phyloP scores from a whole-genome alignment of 176 grass and related monocot genomes.

The Zea luxurians region DNA sequence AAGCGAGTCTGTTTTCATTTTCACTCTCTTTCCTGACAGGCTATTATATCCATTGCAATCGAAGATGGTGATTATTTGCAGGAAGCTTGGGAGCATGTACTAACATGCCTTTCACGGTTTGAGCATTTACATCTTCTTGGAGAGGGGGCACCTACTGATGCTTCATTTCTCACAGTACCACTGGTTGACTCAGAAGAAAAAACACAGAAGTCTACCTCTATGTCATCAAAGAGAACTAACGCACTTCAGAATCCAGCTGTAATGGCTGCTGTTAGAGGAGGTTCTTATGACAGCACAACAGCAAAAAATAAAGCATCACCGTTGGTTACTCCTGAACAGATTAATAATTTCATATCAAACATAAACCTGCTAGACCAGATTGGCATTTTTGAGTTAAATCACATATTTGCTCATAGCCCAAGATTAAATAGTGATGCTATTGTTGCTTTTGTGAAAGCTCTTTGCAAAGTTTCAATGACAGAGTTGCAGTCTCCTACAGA shows the following conservation, averaged over 20 bases:
- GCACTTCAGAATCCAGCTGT: slow-evolving; percentile 95
- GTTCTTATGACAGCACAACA: slow-evolving; percentile 93
- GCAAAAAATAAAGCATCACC: slow-evolving; percentile 58
- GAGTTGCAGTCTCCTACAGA: slow-evolving; percentile 94
- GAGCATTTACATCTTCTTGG: slow-evolving; percentile 95
- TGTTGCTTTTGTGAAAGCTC: slow-evolving; percentile 96
- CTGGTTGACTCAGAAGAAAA: slow-evolving; percentile 60
- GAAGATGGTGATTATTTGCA: slow-evolving; percentile 98
- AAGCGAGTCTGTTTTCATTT: background rate
- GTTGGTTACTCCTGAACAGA: slow-evolving; percentile 87
- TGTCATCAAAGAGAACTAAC: slow-evolving; percentile 61
- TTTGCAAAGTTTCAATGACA: slow-evolving; percentile 91
- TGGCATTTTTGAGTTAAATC: slow-evolving; percentile 96
- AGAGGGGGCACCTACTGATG: slow-evolving; percentile 91
- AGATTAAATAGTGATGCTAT: slow-evolving; percentile 98
- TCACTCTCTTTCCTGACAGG: slow-evolving; percentile 49
- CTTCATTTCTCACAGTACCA: slow-evolving; percentile 86
- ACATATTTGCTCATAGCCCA: slow-evolving; percentile 98
- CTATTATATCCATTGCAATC: slow-evolving; percentile 94
- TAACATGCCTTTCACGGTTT: slow-evolving; percentile 97
- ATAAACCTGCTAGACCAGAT: slow-evolving; percentile 97
- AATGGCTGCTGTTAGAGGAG: slow-evolving; percentile 88
- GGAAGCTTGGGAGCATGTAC: slow-evolving; percentile 93
- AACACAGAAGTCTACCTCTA: slow-evolving; percentile 38
- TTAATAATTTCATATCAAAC: slow-evolving; percentile 91